Conservation (phyloP, 345 rosid species). For the Alliaria petiolata region DNA sequence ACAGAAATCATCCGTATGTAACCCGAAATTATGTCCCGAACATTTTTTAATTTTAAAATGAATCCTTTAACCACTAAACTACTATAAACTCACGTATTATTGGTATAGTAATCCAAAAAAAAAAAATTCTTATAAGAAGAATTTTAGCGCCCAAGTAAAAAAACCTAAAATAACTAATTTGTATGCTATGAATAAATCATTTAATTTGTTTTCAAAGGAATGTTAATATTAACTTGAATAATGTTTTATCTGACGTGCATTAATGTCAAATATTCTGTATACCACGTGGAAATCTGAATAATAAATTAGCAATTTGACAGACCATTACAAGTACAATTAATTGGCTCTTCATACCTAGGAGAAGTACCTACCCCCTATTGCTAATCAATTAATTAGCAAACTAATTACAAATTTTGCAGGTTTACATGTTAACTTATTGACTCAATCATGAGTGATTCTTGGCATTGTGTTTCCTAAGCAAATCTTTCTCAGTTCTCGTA, state of each 20-base stretch:
- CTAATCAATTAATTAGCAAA: neutral
- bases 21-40: too few species aligned
- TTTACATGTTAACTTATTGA: neutral
- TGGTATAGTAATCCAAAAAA: too few species aligned
- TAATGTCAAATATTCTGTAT: neutral
- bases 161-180: too few species aligned
- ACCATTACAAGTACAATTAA: neutral
- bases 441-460: constrained; percentile 17
- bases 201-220: neutral
- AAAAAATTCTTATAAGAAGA: too few species aligned
- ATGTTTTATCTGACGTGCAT: neutral
- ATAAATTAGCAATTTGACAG: neutral
- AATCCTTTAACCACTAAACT: too few species aligned
- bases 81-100: too few species aligned
- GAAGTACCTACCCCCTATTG: constrained; percentile 10
- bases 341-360: constrained; percentile 19
- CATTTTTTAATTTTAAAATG: too few species aligned
- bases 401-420: neutral
- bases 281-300: constrained; percentile 6
- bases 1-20: too few species aligned
- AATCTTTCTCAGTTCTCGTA: constrained; percentile 21
- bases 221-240: neutral
- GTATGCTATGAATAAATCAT: too few species aligned
- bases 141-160: too few species aligned
- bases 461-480: constrained; percentile 20